Evolutionary conservation across 1,284 basidiomycete species (phyloP).

Genomic region (Rhodotorula sp.): DNA sequence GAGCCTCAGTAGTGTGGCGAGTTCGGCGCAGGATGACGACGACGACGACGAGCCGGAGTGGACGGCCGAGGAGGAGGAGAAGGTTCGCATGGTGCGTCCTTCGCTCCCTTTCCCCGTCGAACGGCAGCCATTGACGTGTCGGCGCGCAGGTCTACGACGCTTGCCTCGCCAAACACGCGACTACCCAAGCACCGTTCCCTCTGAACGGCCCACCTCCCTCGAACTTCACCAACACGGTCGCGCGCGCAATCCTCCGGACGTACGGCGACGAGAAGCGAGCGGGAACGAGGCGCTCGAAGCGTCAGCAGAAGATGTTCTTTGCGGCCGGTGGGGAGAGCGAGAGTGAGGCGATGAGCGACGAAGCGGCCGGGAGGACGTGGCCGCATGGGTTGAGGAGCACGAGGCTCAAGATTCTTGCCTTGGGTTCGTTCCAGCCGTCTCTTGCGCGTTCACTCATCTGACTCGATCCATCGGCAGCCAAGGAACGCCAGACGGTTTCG

Average conservation of each 20-base stretch:
- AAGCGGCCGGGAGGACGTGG: slow-evolving; percentile 12
- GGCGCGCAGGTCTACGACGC: slow-evolving; percentile 25
- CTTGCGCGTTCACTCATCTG: background rate
- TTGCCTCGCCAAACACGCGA: slow-evolving; percentile 16
- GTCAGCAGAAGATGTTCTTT: background rate
- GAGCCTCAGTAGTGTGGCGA: slow-evolving; percentile 31
- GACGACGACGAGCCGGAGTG: slow-evolving; percentile 31
- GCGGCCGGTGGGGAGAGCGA: slow-evolving; percentile 8
- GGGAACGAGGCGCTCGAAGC: background rate
- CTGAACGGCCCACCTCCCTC: slow-evolving; percentile 28
- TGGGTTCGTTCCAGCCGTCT: slow-evolving; percentile 18
- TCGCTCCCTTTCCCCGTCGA: background rate
- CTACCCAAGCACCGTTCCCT: slow-evolving; percentile 27
- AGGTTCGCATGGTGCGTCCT: slow-evolving; percentile 22
- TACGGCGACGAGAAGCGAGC: slow-evolving; percentile 1
- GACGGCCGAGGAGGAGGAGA: slow-evolving; percentile 29
- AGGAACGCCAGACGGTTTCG: slow-evolving; percentile 13
- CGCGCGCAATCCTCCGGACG: slow-evolving; percentile 22
- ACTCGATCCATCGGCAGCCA: background rate
- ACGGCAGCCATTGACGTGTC: background rate
- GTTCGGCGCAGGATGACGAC: slow-evolving; percentile 26
- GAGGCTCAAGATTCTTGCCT: slow-evolving; percentile 24
- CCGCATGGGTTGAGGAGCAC: slow-evolving; percentile 30
- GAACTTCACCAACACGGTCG: slow-evolving; percentile 37
- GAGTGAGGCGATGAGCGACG: background rate